These are phyloP conservation scores for Starmerella ratchasimensis DNA, from an alignment of 805 yeast genomes.

Conservation along the genomic window DNA sequence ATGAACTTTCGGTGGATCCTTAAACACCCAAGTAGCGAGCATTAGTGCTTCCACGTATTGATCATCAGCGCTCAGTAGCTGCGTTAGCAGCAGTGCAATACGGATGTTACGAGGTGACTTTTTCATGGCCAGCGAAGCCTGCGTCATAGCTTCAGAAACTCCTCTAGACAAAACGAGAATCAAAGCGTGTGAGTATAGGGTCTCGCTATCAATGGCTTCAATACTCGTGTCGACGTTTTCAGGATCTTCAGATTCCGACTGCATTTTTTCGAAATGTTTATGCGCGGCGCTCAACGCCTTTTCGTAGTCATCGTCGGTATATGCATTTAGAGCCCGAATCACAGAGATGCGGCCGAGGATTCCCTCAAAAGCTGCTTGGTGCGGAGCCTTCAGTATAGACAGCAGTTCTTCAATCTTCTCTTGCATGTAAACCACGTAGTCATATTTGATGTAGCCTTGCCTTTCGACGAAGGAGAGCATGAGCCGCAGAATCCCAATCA, in stretches of 20 bases:
- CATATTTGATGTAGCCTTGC: background rate
- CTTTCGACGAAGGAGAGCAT: conserved; percentile 14
- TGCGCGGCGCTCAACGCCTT: conserved; percentile 14
- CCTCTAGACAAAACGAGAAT: conserved; percentile 19
- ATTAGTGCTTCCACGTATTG: conserved; percentile 42
- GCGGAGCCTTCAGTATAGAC: background rate
- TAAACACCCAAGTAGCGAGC: conserved; percentile 37
- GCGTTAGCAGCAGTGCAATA: conserved; percentile 53
- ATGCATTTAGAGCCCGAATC: conserved; percentile 1
- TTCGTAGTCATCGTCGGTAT: conserved; percentile 10
- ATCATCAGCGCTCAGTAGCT: conserved; percentile 50
- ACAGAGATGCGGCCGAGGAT: conserved; percentile 11
- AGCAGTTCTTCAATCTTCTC: background rate
- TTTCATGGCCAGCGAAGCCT: conserved; percentile 19
- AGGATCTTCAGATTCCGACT: background rate
- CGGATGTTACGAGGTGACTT: conserved; percentile 40
- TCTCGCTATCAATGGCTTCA: background rate
- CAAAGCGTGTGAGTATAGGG: conserved; percentile 19
- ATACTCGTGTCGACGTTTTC: conserved; percentile 13
- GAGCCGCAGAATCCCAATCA: background rate
- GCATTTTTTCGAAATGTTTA: background rate
- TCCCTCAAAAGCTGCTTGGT: conserved; percentile 2
- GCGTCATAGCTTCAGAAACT: conserved; percentile 19
- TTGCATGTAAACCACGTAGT: background rate
- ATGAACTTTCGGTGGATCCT: conserved; percentile 14